A percentile compares a stretch with the other conserved stretches of the same genome.
Conservation (phyloP, 2,329 filamentous ascomycete genomes). For the Calonectria hongkongensis region DNA sequence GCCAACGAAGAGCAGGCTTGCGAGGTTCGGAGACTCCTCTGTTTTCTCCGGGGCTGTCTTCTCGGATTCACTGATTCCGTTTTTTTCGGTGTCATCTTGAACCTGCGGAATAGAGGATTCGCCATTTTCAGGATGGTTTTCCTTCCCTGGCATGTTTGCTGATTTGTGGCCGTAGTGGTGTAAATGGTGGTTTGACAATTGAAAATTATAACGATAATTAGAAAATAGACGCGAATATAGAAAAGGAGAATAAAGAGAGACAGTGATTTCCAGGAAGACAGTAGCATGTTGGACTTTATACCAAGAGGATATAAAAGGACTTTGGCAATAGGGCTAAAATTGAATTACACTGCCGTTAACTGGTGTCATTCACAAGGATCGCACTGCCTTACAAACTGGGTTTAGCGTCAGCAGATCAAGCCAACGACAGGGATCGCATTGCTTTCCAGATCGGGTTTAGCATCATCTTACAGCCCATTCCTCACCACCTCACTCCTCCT, state of each 20-base stretch:
- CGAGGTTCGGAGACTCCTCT: neutral
- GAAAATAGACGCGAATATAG: too few relatives aligned
- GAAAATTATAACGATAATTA: too few relatives aligned
- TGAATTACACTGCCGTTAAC: neutral
- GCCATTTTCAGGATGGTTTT: too few relatives aligned
- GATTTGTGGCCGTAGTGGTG: too few relatives aligned
- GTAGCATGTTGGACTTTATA: neutral
- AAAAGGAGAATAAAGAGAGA: too few relatives aligned
- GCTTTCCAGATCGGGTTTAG: conserved; percentile 20
- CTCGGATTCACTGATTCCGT: neutral
- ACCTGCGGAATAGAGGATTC: neutral
- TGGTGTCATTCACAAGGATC: neutral
- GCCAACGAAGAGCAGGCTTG: neutral
- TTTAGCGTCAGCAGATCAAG: neutral
- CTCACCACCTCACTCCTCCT: neutral
- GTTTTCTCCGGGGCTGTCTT: neutral
- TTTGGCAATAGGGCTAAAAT: neutral
- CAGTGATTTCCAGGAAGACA: too few relatives aligned
- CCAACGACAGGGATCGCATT: conserved; percentile 4
- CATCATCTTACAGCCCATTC: neutral
- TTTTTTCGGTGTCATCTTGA: neutral
- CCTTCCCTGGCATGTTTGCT: too few relatives aligned
- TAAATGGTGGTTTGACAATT: too few relatives aligned
- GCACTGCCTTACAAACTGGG: conserved; percentile 12
- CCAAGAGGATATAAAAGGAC: too few relatives aligned